Conservation (phyloP, 495 filamentous ascomycete genomes). For the Astrothelium macrocarpum region DNA sequence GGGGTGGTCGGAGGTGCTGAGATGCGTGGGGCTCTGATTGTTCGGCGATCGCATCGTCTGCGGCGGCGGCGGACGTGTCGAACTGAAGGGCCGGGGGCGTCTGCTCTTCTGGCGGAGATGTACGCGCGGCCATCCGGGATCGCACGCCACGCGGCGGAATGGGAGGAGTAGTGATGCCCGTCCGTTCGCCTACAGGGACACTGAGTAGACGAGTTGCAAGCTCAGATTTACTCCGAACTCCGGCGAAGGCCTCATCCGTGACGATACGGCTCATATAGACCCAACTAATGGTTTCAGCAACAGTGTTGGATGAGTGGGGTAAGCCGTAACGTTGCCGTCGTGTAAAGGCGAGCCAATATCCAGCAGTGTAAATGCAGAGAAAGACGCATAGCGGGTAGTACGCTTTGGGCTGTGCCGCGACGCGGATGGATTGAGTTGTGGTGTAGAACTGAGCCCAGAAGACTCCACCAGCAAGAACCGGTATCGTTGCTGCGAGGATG, state of each 20-base stretch:
- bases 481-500: conserved; percentile 53
- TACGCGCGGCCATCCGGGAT: background rate
- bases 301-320: conserved; percentile 44
- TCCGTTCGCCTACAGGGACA: background rate
- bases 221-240: conserved; percentile 49
- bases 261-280: conserved; percentile 60
- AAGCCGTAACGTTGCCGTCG: conserved; percentile 45
- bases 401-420: conserved; percentile 58
- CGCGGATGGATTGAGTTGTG: conserved; percentile 44
- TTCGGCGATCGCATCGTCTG: too few relatives aligned
- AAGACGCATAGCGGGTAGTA: conserved; percentile 59
- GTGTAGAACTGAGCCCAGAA: conserved; percentile 69
- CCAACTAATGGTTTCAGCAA: conserved; percentile 70
- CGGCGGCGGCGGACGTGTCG: background rate
- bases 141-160: too few relatives aligned
- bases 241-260: conserved; percentile 54
- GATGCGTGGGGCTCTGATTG: too few relatives aligned
- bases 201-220: conserved; percentile 52
- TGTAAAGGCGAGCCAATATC: conserved; percentile 7
- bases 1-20: background rate
- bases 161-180: background rate
- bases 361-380: conserved; percentile 53
- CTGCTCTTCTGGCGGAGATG: background rate
- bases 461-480: conserved; percentile 65
- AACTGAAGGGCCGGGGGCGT: background rate